Evolutionary conservation across 257 asterid genomes (phyloP).

Genomic region (Lavandula angustifolia): DNA sequence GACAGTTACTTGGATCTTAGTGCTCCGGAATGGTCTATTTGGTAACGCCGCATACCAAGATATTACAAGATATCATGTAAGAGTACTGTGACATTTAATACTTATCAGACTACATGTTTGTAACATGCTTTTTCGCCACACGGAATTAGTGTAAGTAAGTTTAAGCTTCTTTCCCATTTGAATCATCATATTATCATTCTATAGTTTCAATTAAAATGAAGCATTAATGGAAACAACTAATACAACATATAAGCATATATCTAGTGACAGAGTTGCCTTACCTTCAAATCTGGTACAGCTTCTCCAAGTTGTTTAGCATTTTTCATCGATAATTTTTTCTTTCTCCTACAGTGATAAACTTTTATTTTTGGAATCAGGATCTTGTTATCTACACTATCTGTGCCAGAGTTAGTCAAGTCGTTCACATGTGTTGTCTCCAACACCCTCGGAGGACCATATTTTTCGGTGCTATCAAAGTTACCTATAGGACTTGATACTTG

Average conservation of each 20-base stretch:
- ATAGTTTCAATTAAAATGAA: constrained; percentile 1
- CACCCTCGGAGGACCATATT: constrained; percentile 26
- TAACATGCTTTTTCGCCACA: background rate
- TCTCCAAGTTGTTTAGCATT: constrained; percentile 20
- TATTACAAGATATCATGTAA: background rate
- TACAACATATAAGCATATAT: background rate
- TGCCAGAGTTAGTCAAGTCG: constrained; percentile 16
- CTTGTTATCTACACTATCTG: constrained; percentile 24
- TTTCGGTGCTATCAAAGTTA: constrained; percentile 10
- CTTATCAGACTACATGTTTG: background rate
- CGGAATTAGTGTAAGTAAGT: background rate
- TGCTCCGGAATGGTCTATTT: background rate
- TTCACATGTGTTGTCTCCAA: constrained; percentile 7
- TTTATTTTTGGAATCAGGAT: constrained; percentile 23
- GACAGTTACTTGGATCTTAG: background rate
- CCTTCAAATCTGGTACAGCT: constrained; percentile 33
- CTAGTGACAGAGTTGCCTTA: constrained; percentile 24
- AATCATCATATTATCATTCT: background rate
- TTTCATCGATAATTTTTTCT: constrained; percentile 31
- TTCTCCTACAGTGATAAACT: constrained; percentile 42
- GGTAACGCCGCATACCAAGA: background rate
- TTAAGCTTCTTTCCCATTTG: background rate
- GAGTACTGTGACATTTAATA: background rate
- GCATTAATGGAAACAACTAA: background rate
- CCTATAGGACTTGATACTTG: constrained; percentile 18